Conservation (phyloP, 441 rosid species). For the Syzygium malaccense region DNA sequence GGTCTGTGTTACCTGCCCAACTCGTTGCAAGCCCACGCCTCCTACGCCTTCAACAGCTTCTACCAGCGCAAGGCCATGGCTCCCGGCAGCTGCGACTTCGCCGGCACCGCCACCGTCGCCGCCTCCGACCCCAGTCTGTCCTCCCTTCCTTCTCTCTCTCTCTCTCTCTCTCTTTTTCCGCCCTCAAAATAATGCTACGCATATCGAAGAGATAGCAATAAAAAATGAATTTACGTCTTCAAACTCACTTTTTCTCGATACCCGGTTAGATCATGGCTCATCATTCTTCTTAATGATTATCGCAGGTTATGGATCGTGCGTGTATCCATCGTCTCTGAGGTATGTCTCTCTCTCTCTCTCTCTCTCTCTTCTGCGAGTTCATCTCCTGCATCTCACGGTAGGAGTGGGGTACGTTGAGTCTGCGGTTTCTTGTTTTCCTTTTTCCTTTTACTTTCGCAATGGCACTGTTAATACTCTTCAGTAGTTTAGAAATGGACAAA, state of each 20-base stretch:
- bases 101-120: constrained; percentile 69
- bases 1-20: constrained; percentile 79
- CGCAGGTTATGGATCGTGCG: constrained; percentile 90
- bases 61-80: constrained; percentile 65
- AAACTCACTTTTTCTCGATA: not conserved
- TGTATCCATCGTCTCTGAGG: constrained; percentile 79
- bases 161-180: not conserved
- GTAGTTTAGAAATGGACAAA: not conserved
- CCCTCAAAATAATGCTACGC: too few relatives aligned
- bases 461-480: not conserved
- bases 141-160: not conserved
- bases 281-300: not conserved
- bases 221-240: too few relatives aligned
- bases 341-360: constrained; percentile 4
- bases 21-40: constrained; percentile 75
- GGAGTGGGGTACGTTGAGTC: not conserved
- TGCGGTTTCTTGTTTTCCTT: not conserved
- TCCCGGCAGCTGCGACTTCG: constrained; percentile 83
- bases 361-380: not conserved
- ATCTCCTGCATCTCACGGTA: not conserved
- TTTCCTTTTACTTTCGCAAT: not conserved
- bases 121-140: constrained; percentile 74
- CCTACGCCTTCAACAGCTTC: constrained; percentile 88
- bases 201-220: too few relatives aligned
- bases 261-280: not conserved